Percentiles rank a stretch among this genome's conserved stretches.
These are phyloP conservation scores for Tolypocladium tropicale DNA, from an alignment of 2,329 filamentous ascomycete species.

Conservation along the genomic window DNA sequence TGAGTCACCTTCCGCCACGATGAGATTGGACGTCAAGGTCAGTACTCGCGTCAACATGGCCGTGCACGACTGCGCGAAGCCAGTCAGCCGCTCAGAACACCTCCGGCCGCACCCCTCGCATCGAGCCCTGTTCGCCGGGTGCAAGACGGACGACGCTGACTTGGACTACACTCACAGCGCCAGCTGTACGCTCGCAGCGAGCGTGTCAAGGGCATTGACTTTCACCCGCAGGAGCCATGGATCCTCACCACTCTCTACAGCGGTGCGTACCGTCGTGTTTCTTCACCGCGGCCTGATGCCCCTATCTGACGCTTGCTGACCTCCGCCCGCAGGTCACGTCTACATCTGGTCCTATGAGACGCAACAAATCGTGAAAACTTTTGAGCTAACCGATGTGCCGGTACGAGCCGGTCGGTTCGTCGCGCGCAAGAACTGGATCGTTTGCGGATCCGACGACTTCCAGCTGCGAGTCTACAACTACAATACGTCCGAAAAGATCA, in stretches of 20 bases:
- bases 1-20: constrained; percentile 13
- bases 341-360: constrained; percentile 99
- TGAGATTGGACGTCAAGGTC: constrained; percentile 34
- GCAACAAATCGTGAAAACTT: constrained; percentile 94
- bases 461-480: constrained; percentile 89
- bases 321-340: constrained; percentile 81
- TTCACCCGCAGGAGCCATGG: constrained; percentile 95
- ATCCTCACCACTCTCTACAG: constrained; percentile 93
- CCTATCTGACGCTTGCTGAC: constrained; percentile 1
- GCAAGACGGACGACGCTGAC: neutral
- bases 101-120: neutral
- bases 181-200: constrained; percentile 66
- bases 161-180: constrained; percentile 19
- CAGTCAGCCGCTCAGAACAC: neutral
- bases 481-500: constrained; percentile 98
- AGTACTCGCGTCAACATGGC: constrained; percentile 8
- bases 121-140: neutral
- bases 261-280: constrained; percentile 38
- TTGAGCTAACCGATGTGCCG: constrained; percentile 96
- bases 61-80: neutral
- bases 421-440: constrained; percentile 97
- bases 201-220: constrained; percentile 95
- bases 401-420: constrained; percentile 95
- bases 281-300: constrained; percentile 2
- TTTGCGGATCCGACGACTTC: constrained; percentile 92